These are phyloP conservation scores for Kregervanrija fluxuum DNA, from an alignment of 805 yeast genomes.

Conservation along the genomic window DNA sequence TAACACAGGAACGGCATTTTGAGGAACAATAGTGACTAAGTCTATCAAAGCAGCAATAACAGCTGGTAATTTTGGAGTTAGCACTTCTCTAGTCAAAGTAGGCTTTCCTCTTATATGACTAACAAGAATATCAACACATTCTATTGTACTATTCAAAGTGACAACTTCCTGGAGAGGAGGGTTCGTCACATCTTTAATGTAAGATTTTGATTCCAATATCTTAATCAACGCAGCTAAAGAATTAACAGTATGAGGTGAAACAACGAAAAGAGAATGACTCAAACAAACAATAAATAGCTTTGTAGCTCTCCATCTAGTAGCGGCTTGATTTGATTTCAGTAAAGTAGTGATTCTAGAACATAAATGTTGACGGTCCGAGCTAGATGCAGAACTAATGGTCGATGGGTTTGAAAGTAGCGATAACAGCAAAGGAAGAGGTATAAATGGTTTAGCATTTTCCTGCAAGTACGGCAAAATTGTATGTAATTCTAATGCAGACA, in stretches of 20 bases:
- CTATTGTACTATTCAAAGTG: constrained; percentile 30
- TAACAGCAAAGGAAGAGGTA: constrained; percentile 19
- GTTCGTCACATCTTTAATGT: constrained; percentile 24
- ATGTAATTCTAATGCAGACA: constrained; percentile 9
- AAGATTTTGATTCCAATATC: constrained; percentile 32
- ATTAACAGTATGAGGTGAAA: constrained; percentile 35
- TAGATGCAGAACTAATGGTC: constrained; percentile 35
- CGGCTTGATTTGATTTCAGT: constrained; percentile 36
- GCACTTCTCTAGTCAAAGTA: constrained; percentile 71
- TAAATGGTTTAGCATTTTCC: constrained; percentile 16
- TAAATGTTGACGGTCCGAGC: constrained; percentile 44
- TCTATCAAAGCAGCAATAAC: constrained; percentile 50
- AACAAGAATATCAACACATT: constrained; percentile 35
- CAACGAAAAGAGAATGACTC: constrained; percentile 23
- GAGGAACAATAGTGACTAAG: constrained; percentile 32
- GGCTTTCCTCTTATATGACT: constrained; percentile 68
- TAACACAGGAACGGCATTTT: constrained; percentile 32
- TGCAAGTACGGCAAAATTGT: constrained; percentile 21
- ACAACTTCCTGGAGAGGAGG: constrained; percentile 18
- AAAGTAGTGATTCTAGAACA: constrained; percentile 38
- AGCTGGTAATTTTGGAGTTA: constrained; percentile 69
- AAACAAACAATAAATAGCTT: constrained; percentile 37
- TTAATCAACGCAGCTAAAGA: constrained; percentile 36
- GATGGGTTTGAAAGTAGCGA: constrained; percentile 19
- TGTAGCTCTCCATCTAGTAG: constrained; percentile 53